phyloP scores from a whole-genome alignment of 352 stramenopile species.

The Pythium utonaiense region DNA sequence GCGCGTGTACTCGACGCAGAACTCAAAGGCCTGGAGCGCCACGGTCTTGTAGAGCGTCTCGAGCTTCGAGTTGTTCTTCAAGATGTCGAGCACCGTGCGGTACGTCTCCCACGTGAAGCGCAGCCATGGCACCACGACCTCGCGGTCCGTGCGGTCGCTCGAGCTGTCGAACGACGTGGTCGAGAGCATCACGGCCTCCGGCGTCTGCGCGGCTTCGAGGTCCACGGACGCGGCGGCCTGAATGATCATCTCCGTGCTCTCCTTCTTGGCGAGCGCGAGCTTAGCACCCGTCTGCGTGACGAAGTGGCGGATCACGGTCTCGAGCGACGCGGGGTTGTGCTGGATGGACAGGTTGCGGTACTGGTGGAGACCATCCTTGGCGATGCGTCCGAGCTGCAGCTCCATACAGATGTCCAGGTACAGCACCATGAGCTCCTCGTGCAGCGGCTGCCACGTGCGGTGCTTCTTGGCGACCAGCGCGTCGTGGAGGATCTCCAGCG shows the following conservation, averaged over 20 bases:
- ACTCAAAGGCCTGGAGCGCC: constrained; percentile 80
- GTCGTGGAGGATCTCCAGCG: constrained; percentile 90
- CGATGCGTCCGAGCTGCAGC: constrained; percentile 89
- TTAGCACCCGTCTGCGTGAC: constrained; percentile 87
- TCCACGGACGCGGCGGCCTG: constrained; percentile 82
- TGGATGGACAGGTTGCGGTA: constrained; percentile 95
- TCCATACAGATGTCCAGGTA: constrained; percentile 97
- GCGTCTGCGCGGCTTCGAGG: constrained; percentile 91
- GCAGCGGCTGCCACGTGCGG: constrained; percentile 95
- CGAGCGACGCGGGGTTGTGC: constrained; percentile 93
- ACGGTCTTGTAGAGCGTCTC: constrained; percentile 76
- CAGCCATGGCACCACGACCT: constrained; percentile 92
- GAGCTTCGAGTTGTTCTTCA: constrained; percentile 95
- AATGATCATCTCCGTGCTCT: constrained; percentile 86
- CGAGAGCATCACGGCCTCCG: constrained; percentile 95
- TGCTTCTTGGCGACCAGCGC: constrained; percentile 94
- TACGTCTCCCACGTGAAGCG: constrained; percentile 99
- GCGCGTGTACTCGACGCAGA: constrained; percentile 83
- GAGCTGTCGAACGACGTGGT: constrained; percentile 95
- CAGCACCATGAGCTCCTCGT: constrained; percentile 96
- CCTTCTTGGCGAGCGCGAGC: constrained; percentile 78
- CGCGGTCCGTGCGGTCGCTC: constrained; percentile 93
- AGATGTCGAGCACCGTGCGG: constrained; percentile 96
- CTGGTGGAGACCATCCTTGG: constrained; percentile 98
- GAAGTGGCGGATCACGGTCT: constrained; percentile 93